These are phyloP conservation scores for Aspergillus melleus DNA, from an alignment of 2,329 filamentous ascomycete species.

Conservation along the genomic window DNA sequence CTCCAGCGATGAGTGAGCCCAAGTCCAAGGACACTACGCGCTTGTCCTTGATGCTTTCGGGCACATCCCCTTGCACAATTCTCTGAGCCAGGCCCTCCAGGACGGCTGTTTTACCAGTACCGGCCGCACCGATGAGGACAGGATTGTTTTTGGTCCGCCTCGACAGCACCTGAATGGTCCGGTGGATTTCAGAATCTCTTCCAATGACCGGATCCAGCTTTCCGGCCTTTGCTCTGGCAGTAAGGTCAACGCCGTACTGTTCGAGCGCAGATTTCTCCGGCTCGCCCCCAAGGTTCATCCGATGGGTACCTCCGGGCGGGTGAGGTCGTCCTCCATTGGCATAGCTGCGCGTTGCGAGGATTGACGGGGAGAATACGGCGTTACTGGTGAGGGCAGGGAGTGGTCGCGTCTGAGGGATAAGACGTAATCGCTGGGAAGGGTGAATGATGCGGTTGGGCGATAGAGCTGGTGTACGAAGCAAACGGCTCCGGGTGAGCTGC, in stretches of 20 bases:
- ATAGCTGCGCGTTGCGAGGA: constrained; percentile 42
- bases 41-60: constrained; percentile 95
- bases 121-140: constrained; percentile 86
- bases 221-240: constrained; percentile 77
- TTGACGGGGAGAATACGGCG: constrained; percentile 9
- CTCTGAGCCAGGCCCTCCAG: constrained; percentile 85
- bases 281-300: constrained; percentile 81
- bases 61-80: constrained; percentile 89
- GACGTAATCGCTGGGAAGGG: constrained; percentile 20
- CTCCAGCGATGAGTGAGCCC: constrained; percentile 89
- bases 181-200: constrained; percentile 84
- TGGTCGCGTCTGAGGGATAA: constrained; percentile 19
- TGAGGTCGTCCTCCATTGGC: constrained; percentile 68
- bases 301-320: constrained; percentile 87
- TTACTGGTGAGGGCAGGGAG: constrained; percentile 13
- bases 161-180: constrained; percentile 91
- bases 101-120: constrained; percentile 92
- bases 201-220: constrained; percentile 97
- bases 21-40: constrained; percentile 83
- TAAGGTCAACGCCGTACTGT: constrained; percentile 88
- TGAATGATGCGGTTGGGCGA: constrained; percentile 21
- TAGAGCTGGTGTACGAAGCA: constrained; percentile 28
- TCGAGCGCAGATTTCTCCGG: constrained; percentile 83
- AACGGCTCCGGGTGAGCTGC: constrained; percentile 30
- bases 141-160: constrained; percentile 94